Conservation (phyloP, 768 basidiomycete species). For the Mycena indigotica region DNA sequence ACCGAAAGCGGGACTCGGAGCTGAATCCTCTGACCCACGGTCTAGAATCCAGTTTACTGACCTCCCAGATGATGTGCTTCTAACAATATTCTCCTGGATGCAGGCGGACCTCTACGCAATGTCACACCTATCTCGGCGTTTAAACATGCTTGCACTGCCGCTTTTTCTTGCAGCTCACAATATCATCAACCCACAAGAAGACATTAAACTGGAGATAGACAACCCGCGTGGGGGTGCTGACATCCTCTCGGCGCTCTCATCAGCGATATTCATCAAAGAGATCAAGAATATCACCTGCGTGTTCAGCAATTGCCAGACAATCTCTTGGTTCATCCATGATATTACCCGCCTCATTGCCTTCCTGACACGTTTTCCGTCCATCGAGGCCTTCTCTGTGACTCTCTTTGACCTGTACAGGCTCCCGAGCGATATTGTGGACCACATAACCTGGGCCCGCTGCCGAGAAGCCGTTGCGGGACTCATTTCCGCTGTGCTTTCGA, state of each 20-base stretch:
- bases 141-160: conserved; percentile 15
- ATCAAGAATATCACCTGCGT: conserved; percentile 3
- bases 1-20: too few species aligned
- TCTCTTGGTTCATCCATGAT: conserved; percentile 9
- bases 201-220: conserved; percentile 2
- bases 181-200: neutral
- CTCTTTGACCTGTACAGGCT: neutral
- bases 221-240: conserved; percentile 3
- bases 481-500: neutral
- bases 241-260: conserved; percentile 8
- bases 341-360: conserved; percentile 9
- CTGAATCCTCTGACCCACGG: neutral
- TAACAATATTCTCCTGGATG: neutral
- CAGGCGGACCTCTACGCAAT: conserved; percentile 3
- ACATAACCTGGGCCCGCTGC: neutral
- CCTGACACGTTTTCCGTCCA: neutral
- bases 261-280: neutral
- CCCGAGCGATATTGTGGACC: conserved; percentile 1
- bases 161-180: neutral
- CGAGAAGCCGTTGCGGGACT: neutral
- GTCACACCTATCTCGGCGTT: conserved; percentile 7
- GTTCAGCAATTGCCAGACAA: conserved; percentile 2
- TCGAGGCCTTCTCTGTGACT: neutral
- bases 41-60: neutral
- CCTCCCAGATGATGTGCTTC: conserved; percentile 14